phyloP scores from a whole-genome alignment of 2,329 filamentous ascomycete genomes.

The Aspergillus unguis region DNA sequence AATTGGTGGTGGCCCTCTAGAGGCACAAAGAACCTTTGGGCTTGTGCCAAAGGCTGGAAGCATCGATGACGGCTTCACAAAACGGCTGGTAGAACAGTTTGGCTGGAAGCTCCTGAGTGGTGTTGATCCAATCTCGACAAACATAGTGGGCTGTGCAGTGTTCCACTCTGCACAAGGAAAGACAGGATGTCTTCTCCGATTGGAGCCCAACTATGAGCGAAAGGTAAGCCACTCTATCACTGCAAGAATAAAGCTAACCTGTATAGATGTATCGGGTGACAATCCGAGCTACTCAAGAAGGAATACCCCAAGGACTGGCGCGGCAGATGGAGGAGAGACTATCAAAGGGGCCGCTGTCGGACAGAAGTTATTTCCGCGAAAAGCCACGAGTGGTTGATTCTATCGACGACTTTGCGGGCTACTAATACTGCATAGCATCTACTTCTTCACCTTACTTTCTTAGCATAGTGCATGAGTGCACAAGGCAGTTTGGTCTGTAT shows the following conservation, averaged over 20 bases:
- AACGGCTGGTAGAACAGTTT: conserved; percentile 75
- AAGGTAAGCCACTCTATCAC: conserved; percentile 61
- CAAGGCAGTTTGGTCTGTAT: conserved; percentile 10
- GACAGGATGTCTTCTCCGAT: conserved; percentile 84
- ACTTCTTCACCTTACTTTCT: not conserved
- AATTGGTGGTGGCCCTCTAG: conserved; percentile 82
- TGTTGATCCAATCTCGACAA: conserved; percentile 90
- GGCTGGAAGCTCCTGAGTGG: conserved; percentile 80
- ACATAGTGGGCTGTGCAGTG: conserved; percentile 86
- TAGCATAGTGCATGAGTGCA: not conserved
- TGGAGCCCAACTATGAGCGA: conserved; percentile 91
- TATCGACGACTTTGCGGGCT: conserved; percentile 1
- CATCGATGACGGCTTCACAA: conserved; percentile 68
- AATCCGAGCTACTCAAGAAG: conserved; percentile 88
- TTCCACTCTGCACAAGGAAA: conserved; percentile 76
- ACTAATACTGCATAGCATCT: not conserved
- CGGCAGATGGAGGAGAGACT: conserved; percentile 86
- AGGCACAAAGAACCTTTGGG: conserved; percentile 83
- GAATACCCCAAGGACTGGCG: conserved; percentile 73
- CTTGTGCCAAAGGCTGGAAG: conserved; percentile 59
- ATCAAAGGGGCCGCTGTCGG: conserved; percentile 47
- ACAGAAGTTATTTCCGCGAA: conserved; percentile 3
- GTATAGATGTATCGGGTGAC: conserved; percentile 90
- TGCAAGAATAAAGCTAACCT: not conserved
- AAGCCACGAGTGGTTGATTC: not conserved